phyloP scores from a whole-genome alignment of 495 filamentous ascomycete species.

The Xylaria cubensis region DNA sequence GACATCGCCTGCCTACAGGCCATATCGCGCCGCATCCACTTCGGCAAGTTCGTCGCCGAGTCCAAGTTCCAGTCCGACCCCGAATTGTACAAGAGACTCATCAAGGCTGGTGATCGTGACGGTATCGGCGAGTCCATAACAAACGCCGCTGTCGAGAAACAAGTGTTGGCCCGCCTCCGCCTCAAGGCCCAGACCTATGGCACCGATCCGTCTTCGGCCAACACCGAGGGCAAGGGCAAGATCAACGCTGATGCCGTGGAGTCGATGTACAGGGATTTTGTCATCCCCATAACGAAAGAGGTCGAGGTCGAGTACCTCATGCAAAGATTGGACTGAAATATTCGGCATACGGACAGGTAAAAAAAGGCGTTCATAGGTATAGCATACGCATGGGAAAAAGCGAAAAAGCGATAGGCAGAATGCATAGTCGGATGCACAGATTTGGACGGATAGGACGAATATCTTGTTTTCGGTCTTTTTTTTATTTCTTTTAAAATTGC shows the following conservation, averaged over 20 bases:
- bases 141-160: slow-evolving; percentile 84
- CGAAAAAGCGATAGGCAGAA: slow-evolving; percentile 10
- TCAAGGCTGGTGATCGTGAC: slow-evolving; percentile 75
- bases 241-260: slow-evolving; percentile 94
- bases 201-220: slow-evolving; percentile 75
- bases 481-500: slow-evolving; percentile 28
- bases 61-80: slow-evolving; percentile 91
- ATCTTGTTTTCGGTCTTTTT: slow-evolving; percentile 20
- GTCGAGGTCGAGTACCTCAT: slow-evolving; percentile 98
- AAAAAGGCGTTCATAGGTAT: slow-evolving; percentile 19
- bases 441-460: not conserved
- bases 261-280: slow-evolving; percentile 91
- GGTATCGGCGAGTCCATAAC: slow-evolving; percentile 93
- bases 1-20: slow-evolving; percentile 93
- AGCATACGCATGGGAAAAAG: slow-evolving; percentile 1
- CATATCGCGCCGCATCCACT: slow-evolving; percentile 90
- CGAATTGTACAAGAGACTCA: slow-evolving; percentile 79
- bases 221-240: slow-evolving; percentile 58
- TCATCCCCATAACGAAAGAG: slow-evolving; percentile 96
- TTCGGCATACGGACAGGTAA: slow-evolving; percentile 10
- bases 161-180: slow-evolving; percentile 85
- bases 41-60: slow-evolving; percentile 98
- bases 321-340: slow-evolving; percentile 72
- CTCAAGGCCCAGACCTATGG: slow-evolving; percentile 97
- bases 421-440: slow-evolving; percentile 2